A percentile compares a stretch with the other conserved stretches of the same genome.
These are phyloP conservation scores for Cutaneotrichosporon sp. DNA, from an alignment of 1,284 basidiomycete species.

Conservation along the genomic window DNA sequence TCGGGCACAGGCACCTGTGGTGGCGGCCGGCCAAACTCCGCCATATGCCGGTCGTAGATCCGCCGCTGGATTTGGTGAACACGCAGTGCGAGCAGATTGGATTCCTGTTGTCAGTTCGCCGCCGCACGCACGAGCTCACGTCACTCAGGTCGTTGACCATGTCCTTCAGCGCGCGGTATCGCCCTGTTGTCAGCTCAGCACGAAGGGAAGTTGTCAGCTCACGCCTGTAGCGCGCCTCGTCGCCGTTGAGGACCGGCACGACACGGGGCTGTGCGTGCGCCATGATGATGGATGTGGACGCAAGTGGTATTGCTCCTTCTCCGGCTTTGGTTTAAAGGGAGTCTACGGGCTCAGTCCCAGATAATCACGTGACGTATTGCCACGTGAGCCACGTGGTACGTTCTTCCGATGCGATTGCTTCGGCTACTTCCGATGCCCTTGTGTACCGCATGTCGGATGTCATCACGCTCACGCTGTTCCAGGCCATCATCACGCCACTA, in stretches of 20 bases:
- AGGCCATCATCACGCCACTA: no score
- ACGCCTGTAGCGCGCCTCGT: conserved; percentile 21
- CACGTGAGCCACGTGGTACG: no score
- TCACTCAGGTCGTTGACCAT: conserved; percentile 28
- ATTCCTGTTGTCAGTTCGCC: conserved; percentile 15
- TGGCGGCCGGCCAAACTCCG: conserved; percentile 9
- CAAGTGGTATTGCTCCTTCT: no score
- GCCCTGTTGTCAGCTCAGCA: conserved; percentile 13
- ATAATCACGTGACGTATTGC: no score
- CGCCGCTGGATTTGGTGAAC: conserved; percentile 20
- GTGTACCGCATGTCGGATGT: no score
- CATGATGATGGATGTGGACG: neutral
- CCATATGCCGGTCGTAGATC: conserved; percentile 18
- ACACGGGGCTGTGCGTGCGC: conserved; percentile 2
- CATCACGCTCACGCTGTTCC: no score
- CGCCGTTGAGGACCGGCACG: conserved; percentile 15
- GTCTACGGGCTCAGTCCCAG: no score
- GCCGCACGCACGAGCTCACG: conserved; percentile 8
- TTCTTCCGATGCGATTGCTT: no score
- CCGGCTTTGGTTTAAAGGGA: no score
- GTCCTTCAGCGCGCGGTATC: conserved; percentile 22
- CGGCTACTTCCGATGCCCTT: no score
- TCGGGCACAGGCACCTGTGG: conserved; percentile 11
- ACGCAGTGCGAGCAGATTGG: conserved; percentile 20
- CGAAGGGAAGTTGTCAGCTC: neutral